Evolutionary conservation across 331 rosid genomes (phyloP), one percentile per base, ranked within the genome.

Genomic region (Quercus phellos): DNA sequence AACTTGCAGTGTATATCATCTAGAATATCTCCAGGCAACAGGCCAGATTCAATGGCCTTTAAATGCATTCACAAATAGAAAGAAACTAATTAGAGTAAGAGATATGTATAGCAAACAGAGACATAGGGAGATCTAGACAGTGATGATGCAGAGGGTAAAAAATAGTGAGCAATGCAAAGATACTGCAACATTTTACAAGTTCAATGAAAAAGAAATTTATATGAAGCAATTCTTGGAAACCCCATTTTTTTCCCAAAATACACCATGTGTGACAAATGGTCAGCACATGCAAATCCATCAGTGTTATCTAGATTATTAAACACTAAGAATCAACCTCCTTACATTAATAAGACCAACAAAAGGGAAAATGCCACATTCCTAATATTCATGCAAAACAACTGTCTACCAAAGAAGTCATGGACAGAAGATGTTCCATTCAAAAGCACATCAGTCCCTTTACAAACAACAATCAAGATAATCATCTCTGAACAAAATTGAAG

Each of bases 31-130:
- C 96, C 96, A 79, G 98, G 99, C 86, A 93, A 85, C 84, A 88
- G 96, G 74, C 98, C 99, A 78, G 97, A 91, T 82, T 95, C 99
- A 80, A 95, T 95, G 73, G 98, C 98, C 99, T 94, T 32, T 80
- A 86, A 84, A 80, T 51, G 69, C 55, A 83, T 53, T 58, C 59
- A 75, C 43, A 76, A 34, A 84, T 38, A 76, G 51, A 75, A 80
- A 66, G 22, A 74, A 29, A 73, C 60, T 73, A n/a, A 77, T 84
- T 61, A 79, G 79, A 54, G 54, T 29, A 59, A 38, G 46, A 72
- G 74, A 77, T 17, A 51, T 51, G n/a, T 75, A 51, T 51, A 66
- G 51, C 6, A 54, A 63, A 78, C 56, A 53, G 21, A 50, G 50
- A 51, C 27, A 74, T 5, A 3, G 66, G 55, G 38, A 79, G 53